These are phyloP conservation scores for Fonsecaea pugnacius DNA, from an alignment of 2,329 filamentous ascomycete species.

Conservation along the genomic window DNA sequence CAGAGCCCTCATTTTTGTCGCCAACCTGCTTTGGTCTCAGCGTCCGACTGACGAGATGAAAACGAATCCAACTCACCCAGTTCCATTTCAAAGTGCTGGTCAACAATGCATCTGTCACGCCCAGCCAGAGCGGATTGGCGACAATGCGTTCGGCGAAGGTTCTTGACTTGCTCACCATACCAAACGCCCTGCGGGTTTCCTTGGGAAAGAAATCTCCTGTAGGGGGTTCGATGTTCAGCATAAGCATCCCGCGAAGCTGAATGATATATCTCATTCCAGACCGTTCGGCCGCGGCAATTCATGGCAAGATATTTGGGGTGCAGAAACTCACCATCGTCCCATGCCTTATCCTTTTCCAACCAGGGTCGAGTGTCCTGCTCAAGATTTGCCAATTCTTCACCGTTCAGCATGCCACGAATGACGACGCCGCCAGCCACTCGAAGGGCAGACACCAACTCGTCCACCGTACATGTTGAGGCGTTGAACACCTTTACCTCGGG, in stretches of 20 bases:
- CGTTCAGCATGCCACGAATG: constrained; percentile 29
- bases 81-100: constrained; percentile 17
- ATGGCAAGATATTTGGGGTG: not conserved
- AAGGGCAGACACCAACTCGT: constrained; percentile 24
- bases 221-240: not conserved
- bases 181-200: constrained; percentile 38
- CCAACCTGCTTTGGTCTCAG: constrained; percentile 21
- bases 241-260: not conserved
- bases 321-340: constrained; percentile 22
- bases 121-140: constrained; percentile 35
- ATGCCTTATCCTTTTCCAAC: constrained; percentile 33
- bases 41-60: not conserved
- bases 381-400: constrained; percentile 23
- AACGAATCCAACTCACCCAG: constrained; percentile 9
- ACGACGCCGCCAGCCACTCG: constrained; percentile 30
- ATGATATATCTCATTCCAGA: not conserved
- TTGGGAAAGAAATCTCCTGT: constrained; percentile 37
- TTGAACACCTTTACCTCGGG: constrained; percentile 25
- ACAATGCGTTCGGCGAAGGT: constrained; percentile 33
- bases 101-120: constrained; percentile 31
- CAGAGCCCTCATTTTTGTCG: constrained; percentile 30
- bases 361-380: constrained; percentile 36
- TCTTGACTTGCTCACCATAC: constrained; percentile 35
- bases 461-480: constrained; percentile 20
- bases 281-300: not conserved